Evolutionary conservation across 257 asterid species (phyloP).

Genomic region (Solanum commersonii): DNA sequence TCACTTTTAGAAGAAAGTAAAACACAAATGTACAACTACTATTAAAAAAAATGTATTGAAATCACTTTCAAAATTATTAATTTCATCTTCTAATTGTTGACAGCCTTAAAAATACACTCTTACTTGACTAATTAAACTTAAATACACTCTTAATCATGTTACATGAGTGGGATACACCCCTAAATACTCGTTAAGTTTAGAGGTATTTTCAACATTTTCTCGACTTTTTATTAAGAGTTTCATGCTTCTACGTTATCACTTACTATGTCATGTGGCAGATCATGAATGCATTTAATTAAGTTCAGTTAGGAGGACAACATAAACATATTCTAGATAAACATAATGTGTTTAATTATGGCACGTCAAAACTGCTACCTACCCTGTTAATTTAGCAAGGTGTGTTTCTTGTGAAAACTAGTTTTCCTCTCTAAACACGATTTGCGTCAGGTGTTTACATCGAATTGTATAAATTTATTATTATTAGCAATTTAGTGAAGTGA

Average conservation of each 20-base stretch:
- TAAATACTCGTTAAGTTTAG: no score
- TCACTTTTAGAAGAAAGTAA: neutral
- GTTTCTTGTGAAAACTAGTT: neutral
- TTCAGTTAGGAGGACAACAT: neutral
- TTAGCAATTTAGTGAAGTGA: fast-evolving
- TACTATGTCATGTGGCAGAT: no score
- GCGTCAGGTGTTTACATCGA: fast-evolving
- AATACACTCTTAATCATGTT: fast-evolving
- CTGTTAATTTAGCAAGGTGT: neutral
- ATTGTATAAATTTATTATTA: fast-evolving
- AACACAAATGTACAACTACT: neutral
- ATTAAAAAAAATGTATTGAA: no score
- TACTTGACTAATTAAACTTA: no score
- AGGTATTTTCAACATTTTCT: no score
- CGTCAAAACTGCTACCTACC: neutral
- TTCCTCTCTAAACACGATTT: neutral
- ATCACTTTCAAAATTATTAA: no score
- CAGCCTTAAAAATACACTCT: fast-evolving
- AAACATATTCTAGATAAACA: neutral
- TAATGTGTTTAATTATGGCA: neutral
- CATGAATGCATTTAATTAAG: no score
- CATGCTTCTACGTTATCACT: no score
- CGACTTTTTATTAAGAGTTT: fast-evolving
- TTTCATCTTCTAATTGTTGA: no score
- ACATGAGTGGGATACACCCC: neutral